Percentiles rank a stretch among this genome's conserved stretches.
phyloP scores from a whole-genome alignment of 2,329 filamentous ascomycete genomes.

The Fusarium chlamydosporum region DNA sequence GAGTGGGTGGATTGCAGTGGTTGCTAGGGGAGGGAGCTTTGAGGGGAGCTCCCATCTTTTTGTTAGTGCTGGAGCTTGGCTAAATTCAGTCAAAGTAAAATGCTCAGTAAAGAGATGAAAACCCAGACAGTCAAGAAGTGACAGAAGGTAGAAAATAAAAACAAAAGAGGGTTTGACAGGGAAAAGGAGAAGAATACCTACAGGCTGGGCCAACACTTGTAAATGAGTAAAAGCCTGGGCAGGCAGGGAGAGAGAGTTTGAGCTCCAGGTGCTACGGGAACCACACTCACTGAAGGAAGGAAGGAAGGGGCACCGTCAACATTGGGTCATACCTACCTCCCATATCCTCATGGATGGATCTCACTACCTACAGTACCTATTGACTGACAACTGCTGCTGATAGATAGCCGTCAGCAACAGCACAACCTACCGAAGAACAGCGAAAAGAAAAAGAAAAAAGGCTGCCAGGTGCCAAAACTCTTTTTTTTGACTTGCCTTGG shows the following conservation, averaged over 20 bases:
- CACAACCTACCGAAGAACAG: conserved; percentile 11
- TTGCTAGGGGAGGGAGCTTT: conserved; percentile 19
- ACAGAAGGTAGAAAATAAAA: not conserved
- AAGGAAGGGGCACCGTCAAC: conserved; percentile 10
- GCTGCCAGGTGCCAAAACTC: conserved; percentile 1
- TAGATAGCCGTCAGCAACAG: conserved; percentile 14
- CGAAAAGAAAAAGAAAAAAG: not conserved
- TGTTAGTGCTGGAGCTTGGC: conserved; percentile 11
- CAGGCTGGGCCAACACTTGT: conserved; percentile 13
- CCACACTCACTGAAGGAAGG: conserved; percentile 19
- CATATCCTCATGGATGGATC: not conserved
- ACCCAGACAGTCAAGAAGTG: not conserved
- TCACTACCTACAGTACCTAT: not conserved
- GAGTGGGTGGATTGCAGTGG: conserved; percentile 19
- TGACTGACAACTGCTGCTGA: conserved; percentile 8
- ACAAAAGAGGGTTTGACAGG: not conserved
- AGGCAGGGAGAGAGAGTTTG: conserved; percentile 8
- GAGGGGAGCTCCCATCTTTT: conserved; percentile 7
- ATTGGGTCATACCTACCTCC: not conserved
- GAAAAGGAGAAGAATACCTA: conserved; percentile 20
- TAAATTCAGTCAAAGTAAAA: not conserved
- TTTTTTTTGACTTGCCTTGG: conserved; percentile 21
- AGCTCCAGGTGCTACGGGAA: conserved; percentile 21
- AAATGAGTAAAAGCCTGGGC: conserved; percentile 23
- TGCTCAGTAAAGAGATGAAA: not conserved